Conservation (phyloP, 2,329 filamentous ascomycete genomes). For the Penicillium sclerotiorum region DNA sequence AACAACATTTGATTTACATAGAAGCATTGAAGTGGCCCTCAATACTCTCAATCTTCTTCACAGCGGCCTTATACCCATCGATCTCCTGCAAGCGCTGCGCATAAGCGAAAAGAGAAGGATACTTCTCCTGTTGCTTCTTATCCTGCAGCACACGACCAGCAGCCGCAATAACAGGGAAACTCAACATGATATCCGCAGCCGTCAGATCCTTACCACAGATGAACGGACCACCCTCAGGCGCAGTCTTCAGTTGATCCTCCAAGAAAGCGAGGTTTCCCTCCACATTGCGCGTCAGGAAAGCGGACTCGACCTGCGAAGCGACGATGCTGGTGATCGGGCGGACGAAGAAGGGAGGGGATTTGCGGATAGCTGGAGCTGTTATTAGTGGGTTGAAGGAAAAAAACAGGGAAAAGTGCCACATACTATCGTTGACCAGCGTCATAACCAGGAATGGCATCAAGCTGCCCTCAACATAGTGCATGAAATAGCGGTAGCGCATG, state of each 20-base stretch:
- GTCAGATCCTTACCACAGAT: slow-evolving; percentile 49
- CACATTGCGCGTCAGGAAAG: slow-evolving; percentile 45
- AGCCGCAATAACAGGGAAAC: slow-evolving; percentile 48
- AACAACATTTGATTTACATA: too few species aligned
- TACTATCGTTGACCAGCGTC: slow-evolving; percentile 62
- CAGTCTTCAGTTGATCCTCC: slow-evolving; percentile 47
- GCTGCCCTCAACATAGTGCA: slow-evolving; percentile 85
- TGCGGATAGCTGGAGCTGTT: slow-evolving; percentile 20
- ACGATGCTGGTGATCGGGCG: slow-evolving; percentile 64
- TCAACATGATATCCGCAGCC: slow-evolving; percentile 52
- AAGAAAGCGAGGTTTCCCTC: slow-evolving; percentile 48
- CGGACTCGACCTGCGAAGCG: slow-evolving; percentile 47
- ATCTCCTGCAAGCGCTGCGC: slow-evolving; percentile 37
- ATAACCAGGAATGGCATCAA: slow-evolving; percentile 74
- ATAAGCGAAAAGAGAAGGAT: slow-evolving; percentile 43
- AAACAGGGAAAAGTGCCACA: slow-evolving; percentile 24
- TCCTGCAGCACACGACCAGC: slow-evolving; percentile 36
- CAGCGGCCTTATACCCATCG: slow-evolving; percentile 44
- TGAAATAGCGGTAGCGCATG: slow-evolving; percentile 66
- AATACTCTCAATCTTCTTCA: slow-evolving; percentile 44
- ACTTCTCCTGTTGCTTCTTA: slow-evolving; percentile 37
- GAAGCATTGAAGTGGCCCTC: slow-evolving; percentile 41
- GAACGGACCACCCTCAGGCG: slow-evolving; percentile 41
- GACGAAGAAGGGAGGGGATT: slow-evolving; percentile 65
- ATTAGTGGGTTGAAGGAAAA: slow-evolving; percentile 1